Percentiles rank a stretch among this genome's conserved stretches.
phyloP scores from a whole-genome alignment of 2,329 filamentous ascomycete species.

The Cytospora piceae region DNA sequence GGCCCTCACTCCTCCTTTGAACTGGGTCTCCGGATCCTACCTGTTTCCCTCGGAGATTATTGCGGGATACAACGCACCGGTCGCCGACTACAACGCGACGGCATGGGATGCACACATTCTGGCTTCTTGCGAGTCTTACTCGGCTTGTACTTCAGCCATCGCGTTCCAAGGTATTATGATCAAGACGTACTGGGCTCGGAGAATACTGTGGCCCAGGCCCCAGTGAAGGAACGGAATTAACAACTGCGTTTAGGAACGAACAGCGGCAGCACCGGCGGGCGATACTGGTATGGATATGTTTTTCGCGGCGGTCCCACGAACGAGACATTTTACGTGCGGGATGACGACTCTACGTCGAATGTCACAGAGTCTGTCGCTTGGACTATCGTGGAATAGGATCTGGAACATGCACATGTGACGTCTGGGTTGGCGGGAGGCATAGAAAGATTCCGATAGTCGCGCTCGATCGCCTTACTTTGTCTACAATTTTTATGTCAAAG shows the following conservation, averaged over 20 bases:
- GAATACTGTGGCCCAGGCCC: not conserved
- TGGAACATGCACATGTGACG: not conserved
- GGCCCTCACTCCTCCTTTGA: conserved; percentile 22
- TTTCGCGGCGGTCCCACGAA: conserved; percentile 25
- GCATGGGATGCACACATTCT: conserved; percentile 23
- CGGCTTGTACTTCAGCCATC: conserved; percentile 26
- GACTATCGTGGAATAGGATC: conserved; percentile 21
- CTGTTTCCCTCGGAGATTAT: conserved; percentile 26
- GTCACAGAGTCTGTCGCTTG: conserved; percentile 19
- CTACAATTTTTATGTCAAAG: not conserved
- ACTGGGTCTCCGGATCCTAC: conserved; percentile 26
- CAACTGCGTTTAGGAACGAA: conserved; percentile 10
- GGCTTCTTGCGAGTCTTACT: conserved; percentile 17
- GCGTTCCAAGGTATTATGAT: conserved; percentile 23
- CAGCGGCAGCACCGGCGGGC: conserved; percentile 24
- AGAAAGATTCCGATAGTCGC: not conserved
- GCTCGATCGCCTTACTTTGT: not conserved
- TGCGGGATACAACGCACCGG: conserved; percentile 22
- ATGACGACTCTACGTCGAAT: conserved; percentile 2
- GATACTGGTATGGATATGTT: conserved; percentile 29
- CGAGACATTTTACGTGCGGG: conserved; percentile 24
- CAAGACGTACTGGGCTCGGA: fast-evolving
- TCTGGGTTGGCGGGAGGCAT: not conserved
- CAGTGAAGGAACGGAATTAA: not conserved
- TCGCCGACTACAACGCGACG: conserved; percentile 20